These are phyloP conservation scores for Cercophora samala DNA, from an alignment of 495 filamentous ascomycete species.

Conservation along the genomic window DNA sequence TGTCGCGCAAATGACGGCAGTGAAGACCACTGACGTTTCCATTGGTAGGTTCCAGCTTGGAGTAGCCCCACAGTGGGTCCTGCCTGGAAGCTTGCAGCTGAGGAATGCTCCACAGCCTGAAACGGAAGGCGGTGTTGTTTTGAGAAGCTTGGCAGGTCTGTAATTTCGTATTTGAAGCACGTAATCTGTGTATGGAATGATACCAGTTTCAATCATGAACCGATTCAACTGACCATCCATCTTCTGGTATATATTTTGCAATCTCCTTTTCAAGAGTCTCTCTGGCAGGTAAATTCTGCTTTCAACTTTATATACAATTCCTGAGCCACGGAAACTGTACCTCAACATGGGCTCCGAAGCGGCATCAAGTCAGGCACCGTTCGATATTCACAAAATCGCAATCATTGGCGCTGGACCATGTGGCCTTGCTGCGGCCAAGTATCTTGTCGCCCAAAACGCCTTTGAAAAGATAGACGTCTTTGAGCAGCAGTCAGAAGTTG, in stretches of 20 bases:
- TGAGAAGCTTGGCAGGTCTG: background rate
- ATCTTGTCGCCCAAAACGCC: slow-evolving; percentile 66
- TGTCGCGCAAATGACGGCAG: background rate
- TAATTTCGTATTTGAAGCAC: background rate
- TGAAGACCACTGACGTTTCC: background rate
- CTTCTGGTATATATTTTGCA: background rate
- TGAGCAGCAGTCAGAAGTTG: slow-evolving; percentile 71
- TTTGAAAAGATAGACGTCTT: slow-evolving; percentile 73
- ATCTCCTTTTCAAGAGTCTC: background rate
- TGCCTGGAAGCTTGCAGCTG: background rate
- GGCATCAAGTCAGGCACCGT: slow-evolving; percentile 9
- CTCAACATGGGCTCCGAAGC: slow-evolving; percentile 6
- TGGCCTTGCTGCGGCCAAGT: slow-evolving; percentile 67
- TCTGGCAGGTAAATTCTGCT: no score
- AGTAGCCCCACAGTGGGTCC: background rate
- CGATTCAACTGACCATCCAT: background rate
- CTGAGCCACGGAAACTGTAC: background rate
- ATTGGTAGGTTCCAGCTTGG: background rate
- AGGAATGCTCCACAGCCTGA: no score
- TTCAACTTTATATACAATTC: background rate
- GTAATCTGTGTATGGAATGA: background rate
- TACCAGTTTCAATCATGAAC: background rate
- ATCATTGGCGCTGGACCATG: slow-evolving; percentile 70
- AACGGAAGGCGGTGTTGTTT: background rate
- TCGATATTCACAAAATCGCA: slow-evolving; percentile 53